phyloP scores from a whole-genome alignment of 805 yeast genomes.

The Candida krabiensis region DNA sequence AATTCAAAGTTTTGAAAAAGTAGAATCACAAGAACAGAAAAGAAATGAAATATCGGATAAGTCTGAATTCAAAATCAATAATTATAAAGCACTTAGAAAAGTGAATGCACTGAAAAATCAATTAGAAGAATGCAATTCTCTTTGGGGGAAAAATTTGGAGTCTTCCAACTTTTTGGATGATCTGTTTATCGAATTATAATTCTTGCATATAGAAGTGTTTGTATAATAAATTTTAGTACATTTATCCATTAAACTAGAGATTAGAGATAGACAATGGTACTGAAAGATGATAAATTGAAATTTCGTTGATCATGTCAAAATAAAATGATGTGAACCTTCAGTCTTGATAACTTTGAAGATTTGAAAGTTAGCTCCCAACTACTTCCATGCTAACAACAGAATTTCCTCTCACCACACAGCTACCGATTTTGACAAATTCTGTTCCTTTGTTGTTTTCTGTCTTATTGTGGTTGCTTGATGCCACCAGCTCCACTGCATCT shows the following conservation, averaged over 20 bases:
- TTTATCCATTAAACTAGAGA: too few relatives aligned
- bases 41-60: constrained; percentile 1
- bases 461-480: constrained; percentile 4
- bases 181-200: constrained; percentile 7
- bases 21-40: constrained; percentile 5
- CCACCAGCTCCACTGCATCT: constrained; percentile 23
- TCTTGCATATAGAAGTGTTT: background rate
- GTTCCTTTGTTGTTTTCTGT: constrained; percentile 7
- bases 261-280: too few relatives aligned
- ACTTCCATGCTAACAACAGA: constrained; percentile 53
- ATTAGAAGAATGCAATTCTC: constrained; percentile 5
- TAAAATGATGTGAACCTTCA: too few relatives aligned
- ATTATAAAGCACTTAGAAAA: constrained; percentile 17
- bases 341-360: too few relatives aligned
- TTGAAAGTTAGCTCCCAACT: background rate
- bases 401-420: constrained; percentile 51
- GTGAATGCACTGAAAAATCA: constrained; percentile 13
- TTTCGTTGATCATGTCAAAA: too few relatives aligned
- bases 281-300: too few relatives aligned
- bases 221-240: background rate
- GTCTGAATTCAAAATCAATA: constrained; percentile 22
- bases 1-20: constrained; percentile 8
- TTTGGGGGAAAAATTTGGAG: background rate
- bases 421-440: constrained; percentile 28
- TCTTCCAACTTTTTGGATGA: constrained; percentile 5